phyloP scores from a whole-genome alignment of 2,329 filamentous ascomycete species.

The Cercospora sp. region DNA sequence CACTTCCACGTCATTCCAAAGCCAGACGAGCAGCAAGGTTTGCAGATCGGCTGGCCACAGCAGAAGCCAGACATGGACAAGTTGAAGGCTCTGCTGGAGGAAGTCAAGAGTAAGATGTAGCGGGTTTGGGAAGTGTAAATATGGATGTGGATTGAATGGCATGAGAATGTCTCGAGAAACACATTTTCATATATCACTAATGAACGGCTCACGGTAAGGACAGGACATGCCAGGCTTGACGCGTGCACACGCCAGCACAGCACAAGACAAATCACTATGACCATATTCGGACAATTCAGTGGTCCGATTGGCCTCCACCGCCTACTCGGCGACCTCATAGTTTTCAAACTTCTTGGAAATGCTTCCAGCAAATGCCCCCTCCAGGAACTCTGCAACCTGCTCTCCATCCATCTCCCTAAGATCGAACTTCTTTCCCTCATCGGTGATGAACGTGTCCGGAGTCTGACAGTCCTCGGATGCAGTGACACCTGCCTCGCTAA shows the following conservation, averaged over 20 bases:
- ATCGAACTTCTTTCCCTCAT: neutral
- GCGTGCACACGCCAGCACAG: neutral
- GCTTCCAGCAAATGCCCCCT: neutral
- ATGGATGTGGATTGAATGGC: neutral
- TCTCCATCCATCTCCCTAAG: neutral
- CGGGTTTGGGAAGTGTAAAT: neutral
- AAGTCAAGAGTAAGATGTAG: constrained; percentile 86
- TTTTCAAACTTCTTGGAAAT: neutral
- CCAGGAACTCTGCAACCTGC: neutral
- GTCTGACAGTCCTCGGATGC: neutral
- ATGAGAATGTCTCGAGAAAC: neutral
- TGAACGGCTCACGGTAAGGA: neutral
- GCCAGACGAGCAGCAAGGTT: constrained; percentile 77
- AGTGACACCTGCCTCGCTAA: neutral
- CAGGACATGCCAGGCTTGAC: neutral
- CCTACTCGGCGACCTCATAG: neutral
- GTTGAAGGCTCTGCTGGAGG: constrained; percentile 75
- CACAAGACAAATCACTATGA: neutral
- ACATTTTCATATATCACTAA: neutral
- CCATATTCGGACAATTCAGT: neutral
- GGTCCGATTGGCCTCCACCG: neutral
- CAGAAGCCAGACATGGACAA: constrained; percentile 76
- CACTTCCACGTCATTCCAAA: constrained; percentile 95
- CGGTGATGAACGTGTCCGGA: neutral
- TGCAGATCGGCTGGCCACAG: constrained; percentile 78